Base-by-base conservation (phyloP, 139 green algal species). In the Chlamydomonas eustigma region DNA sequence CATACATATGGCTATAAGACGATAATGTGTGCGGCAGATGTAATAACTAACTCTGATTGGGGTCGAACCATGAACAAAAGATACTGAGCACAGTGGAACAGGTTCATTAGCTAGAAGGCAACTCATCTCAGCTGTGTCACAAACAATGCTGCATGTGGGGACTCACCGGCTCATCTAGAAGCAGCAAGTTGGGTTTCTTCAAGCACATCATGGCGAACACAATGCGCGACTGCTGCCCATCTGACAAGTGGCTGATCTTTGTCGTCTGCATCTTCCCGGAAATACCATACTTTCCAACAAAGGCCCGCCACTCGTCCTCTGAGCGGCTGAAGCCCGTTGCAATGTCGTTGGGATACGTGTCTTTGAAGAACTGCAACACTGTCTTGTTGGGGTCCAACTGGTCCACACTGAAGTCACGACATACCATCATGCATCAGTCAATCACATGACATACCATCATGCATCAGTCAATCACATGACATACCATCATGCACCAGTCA, bases 121-220 rank as follows among this genome's bases (percentile, higher is more conserved):
- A n/a, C n/a, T n/a, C n/a, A n/a, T n/a, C n/a, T n/a, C n/a, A n/a
- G n/a, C n/a, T n/a, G n/a, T n/a, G n/a, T n/a, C n/a, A n/a, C n/a
- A n/a, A n/a, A n/a, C n/a, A n/a, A n/a, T n/a, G n/a, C n/a, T n/a
- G n/a, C 58, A 69, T n/a, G 31, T 5, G 4, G 33, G 18, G 44
- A 18, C 44, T 58, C 44, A 58, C 44, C 36, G 39, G 44, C 81
- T 94, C 90, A 72, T 94, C 90, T 64, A 98, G 82, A 65, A 98
- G 85, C 81, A 98, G 85, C 89, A 98, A 90, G 87, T 98, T 89
- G 81, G 90, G 32, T 84, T 91, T 75, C 80, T 67, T 78, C 78
- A 89, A 63, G 86, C 87, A 81, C 96, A 90, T 91, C 87, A 94
- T 75, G n/a, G 90, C 93, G 86, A 98, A 98, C 50, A 98, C 90